phyloP scores from a whole-genome alignment of 192 early-diverging fungal genomes.

The Podila minutissima region DNA sequence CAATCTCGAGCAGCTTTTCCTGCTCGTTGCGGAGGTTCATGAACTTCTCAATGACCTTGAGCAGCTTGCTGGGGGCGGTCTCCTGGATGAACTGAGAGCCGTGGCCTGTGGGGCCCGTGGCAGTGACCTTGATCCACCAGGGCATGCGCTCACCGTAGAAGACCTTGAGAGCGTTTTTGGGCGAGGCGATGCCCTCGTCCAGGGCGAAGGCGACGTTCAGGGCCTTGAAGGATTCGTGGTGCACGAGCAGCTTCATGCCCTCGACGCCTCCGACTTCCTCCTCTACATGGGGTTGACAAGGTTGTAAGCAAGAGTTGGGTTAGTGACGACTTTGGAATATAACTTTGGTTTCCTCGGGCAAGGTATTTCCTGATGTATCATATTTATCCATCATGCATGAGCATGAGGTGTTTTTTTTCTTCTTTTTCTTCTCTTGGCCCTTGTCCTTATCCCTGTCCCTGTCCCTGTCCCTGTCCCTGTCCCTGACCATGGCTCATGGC shows the following conservation, averaged over 20 bases:
- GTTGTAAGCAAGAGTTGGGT: background rate
- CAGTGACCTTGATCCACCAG: slow-evolving; percentile 84
- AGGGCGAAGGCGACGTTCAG: slow-evolving; percentile 86
- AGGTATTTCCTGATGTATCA: too few relatives aligned
- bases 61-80: slow-evolving; percentile 73
- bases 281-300: slow-evolving; percentile 10
- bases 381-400: too few relatives aligned
- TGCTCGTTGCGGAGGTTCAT: slow-evolving; percentile 75
- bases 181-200: slow-evolving; percentile 86
- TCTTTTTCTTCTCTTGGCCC: too few relatives aligned
- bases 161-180: slow-evolving; percentile 71
- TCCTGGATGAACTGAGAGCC: slow-evolving; percentile 85
- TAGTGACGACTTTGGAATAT: too few relatives aligned
- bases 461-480: too few relatives aligned
- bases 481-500: too few relatives aligned
- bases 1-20: slow-evolving; percentile 62
- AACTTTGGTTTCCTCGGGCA: too few relatives aligned
- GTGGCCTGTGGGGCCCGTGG: slow-evolving; percentile 81
- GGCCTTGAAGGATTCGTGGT: slow-evolving; percentile 64
- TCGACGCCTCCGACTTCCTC: slow-evolving; percentile 89
- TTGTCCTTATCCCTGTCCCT: too few relatives aligned
- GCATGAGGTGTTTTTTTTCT: too few relatives aligned
- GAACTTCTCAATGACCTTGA: slow-evolving; percentile 74
- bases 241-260: slow-evolving; percentile 78
- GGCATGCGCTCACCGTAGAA: slow-evolving; percentile 88